Conservation (phyloP, 2,329 filamentous ascomycete genomes). For the Lachnellula arida region DNA sequence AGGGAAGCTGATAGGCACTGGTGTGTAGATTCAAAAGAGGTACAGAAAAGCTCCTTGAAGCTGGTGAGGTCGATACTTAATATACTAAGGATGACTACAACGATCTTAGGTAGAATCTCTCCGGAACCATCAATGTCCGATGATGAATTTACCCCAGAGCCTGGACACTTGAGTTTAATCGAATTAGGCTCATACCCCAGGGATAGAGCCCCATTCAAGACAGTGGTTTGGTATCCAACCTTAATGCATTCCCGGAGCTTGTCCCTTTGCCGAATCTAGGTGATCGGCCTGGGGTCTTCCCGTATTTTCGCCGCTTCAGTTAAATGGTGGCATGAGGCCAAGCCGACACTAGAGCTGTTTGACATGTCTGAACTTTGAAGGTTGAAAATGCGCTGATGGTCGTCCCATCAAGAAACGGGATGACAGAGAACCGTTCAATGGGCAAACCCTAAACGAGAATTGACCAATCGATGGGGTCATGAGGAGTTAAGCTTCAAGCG, state of each 20-base stretch:
- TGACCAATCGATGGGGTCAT: slow-evolving; percentile 17
- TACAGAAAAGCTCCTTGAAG: slow-evolving; percentile 11
- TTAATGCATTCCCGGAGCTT: slow-evolving; percentile 17
- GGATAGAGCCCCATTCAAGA: slow-evolving; percentile 6
- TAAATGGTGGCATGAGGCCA: slow-evolving; percentile 13
- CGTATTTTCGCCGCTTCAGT: not conserved
- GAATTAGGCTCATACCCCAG: slow-evolving; percentile 16
- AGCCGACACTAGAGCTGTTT: slow-evolving; percentile 10
- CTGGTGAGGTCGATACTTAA: slow-evolving; percentile 9
- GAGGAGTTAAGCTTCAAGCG: slow-evolving; percentile 10
- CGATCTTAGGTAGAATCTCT: slow-evolving; percentile 11
- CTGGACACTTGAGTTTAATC: slow-evolving; percentile 16
- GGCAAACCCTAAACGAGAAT: slow-evolving; percentile 18
- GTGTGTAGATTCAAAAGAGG: slow-evolving; percentile 17
- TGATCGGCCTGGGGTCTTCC: not conserved
- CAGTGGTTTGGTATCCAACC: slow-evolving; percentile 9
- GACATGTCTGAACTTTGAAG: slow-evolving; percentile 22
- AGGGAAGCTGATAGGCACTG: slow-evolving; percentile 13
- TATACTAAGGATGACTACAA: slow-evolving; percentile 15
- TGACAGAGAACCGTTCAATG: slow-evolving; percentile 15
- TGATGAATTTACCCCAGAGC: slow-evolving; percentile 14
- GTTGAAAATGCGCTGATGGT: slow-evolving; percentile 17
- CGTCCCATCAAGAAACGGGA: slow-evolving; percentile 13
- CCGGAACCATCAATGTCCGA: slow-evolving; percentile 25
- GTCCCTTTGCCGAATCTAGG: slow-evolving; percentile 3